Conservation (phyloP, 345 rosid genomes). For the Arabidopsis arenosa region DNA sequence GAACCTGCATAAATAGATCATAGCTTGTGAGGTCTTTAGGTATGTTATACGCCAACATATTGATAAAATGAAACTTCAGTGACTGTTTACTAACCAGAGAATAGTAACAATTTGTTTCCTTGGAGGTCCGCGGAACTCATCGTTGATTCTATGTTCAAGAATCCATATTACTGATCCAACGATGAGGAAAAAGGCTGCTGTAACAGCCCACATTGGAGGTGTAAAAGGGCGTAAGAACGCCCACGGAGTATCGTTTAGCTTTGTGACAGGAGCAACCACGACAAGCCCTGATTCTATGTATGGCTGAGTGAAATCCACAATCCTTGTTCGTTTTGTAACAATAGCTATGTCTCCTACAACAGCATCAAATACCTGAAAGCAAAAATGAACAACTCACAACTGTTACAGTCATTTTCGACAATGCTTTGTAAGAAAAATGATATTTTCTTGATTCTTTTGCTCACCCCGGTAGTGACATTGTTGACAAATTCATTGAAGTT, state of each 20-base stretch:
- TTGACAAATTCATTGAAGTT: conserved; percentile 67
- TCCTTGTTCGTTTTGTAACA: conserved; percentile 68
- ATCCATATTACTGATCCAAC: conserved; percentile 89
- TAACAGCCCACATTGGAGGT: conserved; percentile 81
- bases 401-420: conserved; percentile 19
- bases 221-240: conserved; percentile 83
- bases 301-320: conserved; percentile 89
- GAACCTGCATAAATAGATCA: conserved; percentile 61
- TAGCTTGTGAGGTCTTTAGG: conserved; percentile 10
- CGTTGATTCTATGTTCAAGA: conserved; percentile 87
- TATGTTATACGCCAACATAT: neutral
- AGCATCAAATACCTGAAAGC: conserved; percentile 77
- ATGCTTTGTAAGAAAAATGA: neutral
- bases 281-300: conserved; percentile 88
- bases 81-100: conserved; percentile 63
- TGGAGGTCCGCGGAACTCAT: conserved; percentile 90
- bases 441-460: conserved; percentile 36
- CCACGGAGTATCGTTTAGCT: conserved; percentile 72
- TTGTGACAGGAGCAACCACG: conserved; percentile 82
- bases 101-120: conserved; percentile 70
- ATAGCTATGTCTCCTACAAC: conserved; percentile 85
- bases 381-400: conserved; percentile 10
- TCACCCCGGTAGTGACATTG: conserved; percentile 65
- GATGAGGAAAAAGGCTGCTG: conserved; percentile 67
- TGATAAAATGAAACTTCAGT: neutral